Percentiles rank a stretch among this genome's conserved stretches.
Conservation (phyloP, 1,284 basidiomycete species). For the Sporisorium exsertum region DNA sequence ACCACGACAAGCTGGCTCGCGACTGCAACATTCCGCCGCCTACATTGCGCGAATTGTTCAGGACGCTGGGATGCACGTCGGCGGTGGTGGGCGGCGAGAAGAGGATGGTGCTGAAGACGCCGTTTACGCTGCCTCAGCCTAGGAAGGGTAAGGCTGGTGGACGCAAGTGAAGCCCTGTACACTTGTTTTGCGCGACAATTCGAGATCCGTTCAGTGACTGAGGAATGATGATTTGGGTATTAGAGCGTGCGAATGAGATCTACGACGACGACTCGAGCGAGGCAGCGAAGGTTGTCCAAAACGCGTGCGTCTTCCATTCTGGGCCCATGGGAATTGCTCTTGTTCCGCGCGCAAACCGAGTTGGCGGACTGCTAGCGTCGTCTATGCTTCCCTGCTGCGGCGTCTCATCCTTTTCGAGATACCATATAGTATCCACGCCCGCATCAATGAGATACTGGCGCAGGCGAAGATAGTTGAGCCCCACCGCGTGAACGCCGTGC, state of each 20-base stretch:
- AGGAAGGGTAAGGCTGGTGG: conserved; percentile 45
- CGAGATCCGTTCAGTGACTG: background rate
- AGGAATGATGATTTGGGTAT: conserved; percentile 2
- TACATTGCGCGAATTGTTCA: conserved; percentile 49
- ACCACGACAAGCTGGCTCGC: conserved; percentile 40
- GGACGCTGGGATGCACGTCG: conserved; percentile 53
- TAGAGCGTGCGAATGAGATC: background rate
- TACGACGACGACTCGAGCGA: conserved; percentile 13
- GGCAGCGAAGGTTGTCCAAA: conserved; percentile 30
- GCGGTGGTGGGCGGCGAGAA: conserved; percentile 47
- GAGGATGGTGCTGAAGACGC: conserved; percentile 54
- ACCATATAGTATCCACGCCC: conserved; percentile 80
- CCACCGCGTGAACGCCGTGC: conserved; percentile 88
- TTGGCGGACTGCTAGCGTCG: background rate
- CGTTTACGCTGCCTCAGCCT: conserved; percentile 48
- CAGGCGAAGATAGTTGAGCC: conserved; percentile 82
- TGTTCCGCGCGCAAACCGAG: conserved; percentile 37
- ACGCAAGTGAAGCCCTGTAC: conserved; percentile 33
- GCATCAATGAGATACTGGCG: conserved; percentile 77
- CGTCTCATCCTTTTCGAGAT: conserved; percentile 68
- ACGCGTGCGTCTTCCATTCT: conserved; percentile 33
- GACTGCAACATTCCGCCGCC: conserved; percentile 41
- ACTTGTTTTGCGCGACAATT: conserved; percentile 3
- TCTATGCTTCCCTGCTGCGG: background rate
- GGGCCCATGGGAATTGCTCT: conserved; percentile 25